Conservation (phyloP, 257 asterid genomes). For the Plantago ovata region DNA sequence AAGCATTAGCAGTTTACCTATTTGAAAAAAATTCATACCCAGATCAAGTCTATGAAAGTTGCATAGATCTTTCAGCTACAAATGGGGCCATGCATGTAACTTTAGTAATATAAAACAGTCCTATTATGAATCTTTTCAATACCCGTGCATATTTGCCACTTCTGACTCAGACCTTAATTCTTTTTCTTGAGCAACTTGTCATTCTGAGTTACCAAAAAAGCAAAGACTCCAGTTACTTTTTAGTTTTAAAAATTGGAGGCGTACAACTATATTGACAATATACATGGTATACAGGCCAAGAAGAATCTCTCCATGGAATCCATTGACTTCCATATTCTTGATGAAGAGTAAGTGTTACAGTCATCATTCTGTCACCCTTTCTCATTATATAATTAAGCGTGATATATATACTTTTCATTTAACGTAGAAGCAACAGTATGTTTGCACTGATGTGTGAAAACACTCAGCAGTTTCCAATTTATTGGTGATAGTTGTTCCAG, state of each 20-base stretch:
- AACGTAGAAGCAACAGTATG: neutral
- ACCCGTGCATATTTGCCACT: slow-evolving; percentile 4
- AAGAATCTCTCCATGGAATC: slow-evolving; percentile 90
- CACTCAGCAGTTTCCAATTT: slow-evolving; percentile 9
- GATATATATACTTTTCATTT: neutral
- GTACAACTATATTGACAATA: slow-evolving; percentile 17
- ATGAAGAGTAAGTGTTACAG: slow-evolving; percentile 76
- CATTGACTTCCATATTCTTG: slow-evolving; percentile 50
- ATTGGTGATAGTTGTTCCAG: slow-evolving; percentile 16
- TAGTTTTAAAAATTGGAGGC: slow-evolving; percentile 9
- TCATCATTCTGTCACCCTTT: slow-evolving; percentile 3
- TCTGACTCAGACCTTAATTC: slow-evolving; percentile 5
- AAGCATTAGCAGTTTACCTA: slow-evolving; percentile 1
- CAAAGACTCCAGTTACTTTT: no score
- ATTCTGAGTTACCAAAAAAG: neutral
- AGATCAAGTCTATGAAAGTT: no score
- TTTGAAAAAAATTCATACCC: neutral
- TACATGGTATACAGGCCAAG: slow-evolving; percentile 56
- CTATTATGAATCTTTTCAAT: neutral
- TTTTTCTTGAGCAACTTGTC: slow-evolving; percentile 1
- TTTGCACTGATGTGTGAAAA: neutral
- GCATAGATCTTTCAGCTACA: no score
- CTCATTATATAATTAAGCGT: neutral
- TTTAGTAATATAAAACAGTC: no score
- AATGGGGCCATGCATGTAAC: no score